phyloP scores from a whole-genome alignment of 306 rosid species.

The Cucumis cinereus region DNA sequence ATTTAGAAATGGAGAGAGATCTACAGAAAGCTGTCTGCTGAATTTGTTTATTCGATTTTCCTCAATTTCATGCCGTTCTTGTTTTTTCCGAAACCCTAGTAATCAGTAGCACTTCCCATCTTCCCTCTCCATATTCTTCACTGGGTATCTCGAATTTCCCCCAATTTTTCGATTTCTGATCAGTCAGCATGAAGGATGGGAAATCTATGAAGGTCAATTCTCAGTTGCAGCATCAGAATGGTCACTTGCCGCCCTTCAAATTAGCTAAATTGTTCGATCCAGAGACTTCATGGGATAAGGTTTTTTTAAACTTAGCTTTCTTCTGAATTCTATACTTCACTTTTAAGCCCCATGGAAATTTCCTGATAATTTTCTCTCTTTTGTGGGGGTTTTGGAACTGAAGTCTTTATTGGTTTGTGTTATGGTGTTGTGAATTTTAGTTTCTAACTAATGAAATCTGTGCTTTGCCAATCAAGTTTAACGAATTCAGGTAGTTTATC shows the following conservation, averaged over 20 bases:
- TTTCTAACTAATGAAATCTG: background rate
- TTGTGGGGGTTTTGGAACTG: background rate
- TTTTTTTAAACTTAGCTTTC: conserved; percentile 13
- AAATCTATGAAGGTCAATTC: conserved; percentile 38
- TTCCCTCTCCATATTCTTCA: background rate
- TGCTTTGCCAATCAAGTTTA: background rate
- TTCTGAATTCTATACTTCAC: background rate
- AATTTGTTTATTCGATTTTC: background rate
- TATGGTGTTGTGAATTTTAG: background rate
- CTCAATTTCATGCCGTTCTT: background rate
- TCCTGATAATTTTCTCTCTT: background rate
- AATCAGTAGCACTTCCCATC: background rate
- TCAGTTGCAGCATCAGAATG: conserved; percentile 53
- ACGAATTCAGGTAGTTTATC: background rate
- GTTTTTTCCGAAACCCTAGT: background rate
- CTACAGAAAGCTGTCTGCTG: background rate
- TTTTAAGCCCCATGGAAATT: background rate
- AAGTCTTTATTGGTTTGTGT: background rate
- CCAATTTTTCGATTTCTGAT: background rate
- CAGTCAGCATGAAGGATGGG: conserved; percentile 65
- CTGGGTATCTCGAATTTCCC: background rate
- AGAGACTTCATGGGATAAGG: conserved; percentile 99
- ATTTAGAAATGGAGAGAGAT: background rate
- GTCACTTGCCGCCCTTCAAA: conserved; percentile 77
- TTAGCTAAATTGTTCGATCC: conserved; percentile 86